Evolutionary conservation across 2,329 filamentous ascomycete genomes (phyloP).

Genomic region (Cordyceps tenuipes): DNA sequence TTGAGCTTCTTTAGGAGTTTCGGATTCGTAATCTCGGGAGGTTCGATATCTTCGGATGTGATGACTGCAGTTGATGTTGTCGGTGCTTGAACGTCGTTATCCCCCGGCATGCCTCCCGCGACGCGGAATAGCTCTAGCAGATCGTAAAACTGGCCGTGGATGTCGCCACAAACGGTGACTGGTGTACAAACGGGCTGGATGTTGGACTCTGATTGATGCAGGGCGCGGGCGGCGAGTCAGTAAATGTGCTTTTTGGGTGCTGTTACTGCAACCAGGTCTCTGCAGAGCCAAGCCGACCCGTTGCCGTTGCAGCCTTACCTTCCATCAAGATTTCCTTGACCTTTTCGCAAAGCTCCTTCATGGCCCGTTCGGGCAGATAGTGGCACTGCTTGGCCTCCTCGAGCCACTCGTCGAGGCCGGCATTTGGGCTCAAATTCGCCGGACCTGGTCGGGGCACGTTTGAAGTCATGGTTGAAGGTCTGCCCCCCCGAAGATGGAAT

Average conservation of each 20-base stretch:
- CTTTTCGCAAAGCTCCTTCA: conserved; percentile 98
- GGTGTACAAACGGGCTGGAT: conserved; percentile 97
- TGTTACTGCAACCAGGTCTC: neutral
- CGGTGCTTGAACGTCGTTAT: conserved; percentile 60
- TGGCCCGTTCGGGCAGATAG: conserved; percentile 88
- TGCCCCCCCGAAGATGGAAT: conserved; percentile 18
- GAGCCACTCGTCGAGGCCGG: conserved; percentile 91
- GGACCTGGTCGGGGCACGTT: conserved; percentile 81
- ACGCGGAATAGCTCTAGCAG: conserved; percentile 94
- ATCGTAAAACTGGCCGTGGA: conserved; percentile 98
- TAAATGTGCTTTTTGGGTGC: neutral
- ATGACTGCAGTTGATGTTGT: conserved; percentile 66
- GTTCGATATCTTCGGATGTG: conserved; percentile 85
- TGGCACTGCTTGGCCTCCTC: conserved; percentile 95
- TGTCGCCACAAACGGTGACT: conserved; percentile 95
- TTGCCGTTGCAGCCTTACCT: conserved; percentile 42
- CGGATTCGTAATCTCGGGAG: conserved; percentile 80
- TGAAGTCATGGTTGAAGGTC: conserved; percentile 29
- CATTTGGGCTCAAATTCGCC: conserved; percentile 72
- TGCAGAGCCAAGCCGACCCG: neutral
- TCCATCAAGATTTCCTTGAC: conserved; percentile 99
- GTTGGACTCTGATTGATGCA: conserved; percentile 66
- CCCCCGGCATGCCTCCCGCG: conserved; percentile 90
- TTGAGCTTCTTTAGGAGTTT: conserved; percentile 81
- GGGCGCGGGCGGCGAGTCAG: neutral